These are phyloP conservation scores for Boletus smithii DNA, from an alignment of 1,284 basidiomycete species.

Conservation along the genomic window DNA sequence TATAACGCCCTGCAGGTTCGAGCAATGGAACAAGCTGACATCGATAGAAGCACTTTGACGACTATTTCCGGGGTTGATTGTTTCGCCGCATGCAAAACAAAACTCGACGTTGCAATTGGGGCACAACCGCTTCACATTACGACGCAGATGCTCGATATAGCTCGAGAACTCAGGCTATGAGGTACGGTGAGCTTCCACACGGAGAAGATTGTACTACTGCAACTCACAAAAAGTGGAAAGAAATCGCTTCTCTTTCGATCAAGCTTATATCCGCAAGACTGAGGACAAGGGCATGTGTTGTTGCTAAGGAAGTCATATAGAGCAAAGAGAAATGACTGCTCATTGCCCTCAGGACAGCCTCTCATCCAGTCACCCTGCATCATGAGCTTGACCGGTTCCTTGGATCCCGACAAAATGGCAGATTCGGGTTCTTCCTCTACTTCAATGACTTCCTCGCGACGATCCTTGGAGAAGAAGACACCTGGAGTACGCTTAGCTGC, in stretches of 20 bases:
- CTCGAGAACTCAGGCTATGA: conserved; percentile 63
- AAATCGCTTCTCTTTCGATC: conserved; percentile 70
- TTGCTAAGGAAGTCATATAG: conserved; percentile 73
- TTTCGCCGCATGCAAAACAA: conserved; percentile 85
- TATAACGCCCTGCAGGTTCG: conserved; percentile 82
- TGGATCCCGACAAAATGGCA: conserved; percentile 42
- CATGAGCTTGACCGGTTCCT: conserved; percentile 61
- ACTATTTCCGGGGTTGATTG: conserved; percentile 44
- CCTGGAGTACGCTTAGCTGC: conserved; percentile 42
- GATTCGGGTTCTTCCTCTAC: conserved; percentile 74
- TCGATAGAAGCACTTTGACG: conserved; percentile 41
- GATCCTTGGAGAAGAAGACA: conserved; percentile 89
- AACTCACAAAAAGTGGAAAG: conserved; percentile 75
- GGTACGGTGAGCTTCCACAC: conserved; percentile 6
- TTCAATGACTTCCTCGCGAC: conserved; percentile 82
- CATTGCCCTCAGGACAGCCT: conserved; percentile 88
- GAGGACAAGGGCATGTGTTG: conserved; percentile 64
- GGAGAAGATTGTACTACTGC: not conserved
- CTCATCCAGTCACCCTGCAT: conserved; percentile 95
- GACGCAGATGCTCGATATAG: conserved; percentile 64
- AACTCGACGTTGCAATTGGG: conserved; percentile 60
- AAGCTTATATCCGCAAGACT: conserved; percentile 62
- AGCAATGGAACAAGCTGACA: conserved; percentile 78
- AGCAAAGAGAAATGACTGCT: conserved; percentile 84
- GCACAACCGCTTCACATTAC: conserved; percentile 60